Evolutionary conservation across 2,329 filamentous ascomycete species (phyloP).

Genomic region (Colletotrichum higginsianum): DNA sequence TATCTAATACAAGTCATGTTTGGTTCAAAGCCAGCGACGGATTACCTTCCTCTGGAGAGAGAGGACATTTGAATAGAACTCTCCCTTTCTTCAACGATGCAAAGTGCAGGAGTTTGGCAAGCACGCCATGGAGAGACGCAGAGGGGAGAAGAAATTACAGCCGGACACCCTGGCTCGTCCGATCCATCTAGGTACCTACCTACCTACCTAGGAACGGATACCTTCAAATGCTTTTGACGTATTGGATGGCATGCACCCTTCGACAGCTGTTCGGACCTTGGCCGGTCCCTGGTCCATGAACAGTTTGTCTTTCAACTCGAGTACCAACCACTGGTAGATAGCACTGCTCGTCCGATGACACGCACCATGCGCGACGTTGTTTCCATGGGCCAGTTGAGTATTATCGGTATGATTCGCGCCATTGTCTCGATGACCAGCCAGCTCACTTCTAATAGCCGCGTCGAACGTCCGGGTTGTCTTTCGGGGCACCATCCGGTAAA

Average conservation of each 20-base stretch:
- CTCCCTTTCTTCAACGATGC: constrained; percentile 13
- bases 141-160: neutral
- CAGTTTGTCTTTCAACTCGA: neutral
- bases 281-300: constrained; percentile 19
- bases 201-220: neutral
- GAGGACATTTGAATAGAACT: neutral
- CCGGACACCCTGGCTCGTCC: neutral
- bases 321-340: neutral
- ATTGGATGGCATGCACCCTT: constrained; percentile 12
- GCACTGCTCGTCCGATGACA: neutral
- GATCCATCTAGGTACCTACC: neutral
- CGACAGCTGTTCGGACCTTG: constrained; percentile 1
- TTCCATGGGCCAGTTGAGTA: neutral
- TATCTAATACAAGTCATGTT: neutral
- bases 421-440: neutral
- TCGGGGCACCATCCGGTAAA: neutral
- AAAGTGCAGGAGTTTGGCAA: constrained; percentile 9
- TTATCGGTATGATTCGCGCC: too few species aligned
- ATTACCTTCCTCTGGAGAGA: too few species aligned
- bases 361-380: neutral
- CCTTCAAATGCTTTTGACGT: constrained; percentile 6
- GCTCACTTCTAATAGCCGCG: neutral
- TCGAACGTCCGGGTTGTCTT: neutral
- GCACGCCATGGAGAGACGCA: neutral
- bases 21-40: too few species aligned